Base-by-base conservation (phyloP, 1,284 basidiomycete genomes). In the Gomphus sp. region DNA sequence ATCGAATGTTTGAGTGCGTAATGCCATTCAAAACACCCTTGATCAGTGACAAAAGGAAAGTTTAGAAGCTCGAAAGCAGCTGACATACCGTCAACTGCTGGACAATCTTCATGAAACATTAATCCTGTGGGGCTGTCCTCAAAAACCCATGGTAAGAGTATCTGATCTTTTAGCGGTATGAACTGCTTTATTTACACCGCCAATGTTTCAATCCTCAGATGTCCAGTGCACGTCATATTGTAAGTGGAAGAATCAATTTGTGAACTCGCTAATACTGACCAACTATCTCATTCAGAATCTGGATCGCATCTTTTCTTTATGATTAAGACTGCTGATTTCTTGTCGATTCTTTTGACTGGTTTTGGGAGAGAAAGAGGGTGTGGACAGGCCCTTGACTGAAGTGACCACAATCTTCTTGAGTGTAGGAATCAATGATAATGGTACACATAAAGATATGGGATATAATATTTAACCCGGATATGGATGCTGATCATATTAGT, bases 1-100 rank as follows among this genome's bases (percentile, higher is more conserved):
- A 52, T 52, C 37, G 51, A 52, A n/a, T 52, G 51, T n/a, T 18
- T 52, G 33, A 52, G 51, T 52, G 37, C 31, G 34, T 34, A 34
- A 49, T 39, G 3, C 51, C 18, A 14, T 12, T 33, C 51, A 22
- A 18, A 11, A 14, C 11, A 37, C 36, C 33, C 18, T 31, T 52
- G 0, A 31, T 34, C 11, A 36, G 31, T 36, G n/a, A 52, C 51
- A 16, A 4, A 10, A 36, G 16, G 9, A 36, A 11, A 4, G 10
- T 25, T 22, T n/a, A 52, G 51, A 52, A 37, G 51, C 25, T 34
- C 51, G 14, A 11, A 36, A 52, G 11, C 33, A 18, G 14, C 51
- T 2, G 31, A 52, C 51, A 22, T 52, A 52, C 18, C 51, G 51
- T n/a, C 18, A 39, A 22, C n/a, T 52, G n/a, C 51, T 52, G 31